Base-by-base conservation (phyloP, 192 early-diverging fungal species). In the Backusella sp. region DNA sequence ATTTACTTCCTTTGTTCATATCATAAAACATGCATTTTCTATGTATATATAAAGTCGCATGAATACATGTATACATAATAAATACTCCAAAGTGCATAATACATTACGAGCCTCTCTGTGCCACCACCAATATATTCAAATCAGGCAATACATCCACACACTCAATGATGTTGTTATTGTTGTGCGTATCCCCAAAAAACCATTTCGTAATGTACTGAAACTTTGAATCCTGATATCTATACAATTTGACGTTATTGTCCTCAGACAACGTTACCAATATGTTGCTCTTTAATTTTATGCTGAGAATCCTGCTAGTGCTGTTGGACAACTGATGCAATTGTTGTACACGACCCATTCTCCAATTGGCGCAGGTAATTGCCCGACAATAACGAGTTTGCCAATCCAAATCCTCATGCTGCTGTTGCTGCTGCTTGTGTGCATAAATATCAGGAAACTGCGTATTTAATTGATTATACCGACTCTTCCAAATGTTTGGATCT, bases 11-110 rank as follows among this genome's bases (percentile, higher is more conserved):
- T 37, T 66, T 68, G n/a, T 67, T 74, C 7, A 81, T 77, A 56
- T 81, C 80, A 68, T 81, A 81, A 74, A 81, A 81, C 21, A 76
- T 62, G 26, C 76, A 81, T 59, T 77, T 81, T 67, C 80, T 81
- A 77, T 0, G 68, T 66, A 35, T 36, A 74, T 70, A 21, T 21
- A 44, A 46, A n/a, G 19, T n/a, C 46, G 46, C 46, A 49, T 49
- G 46, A 49, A 41, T 74, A 52, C 4, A 72, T 15, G 52, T 71
- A n/a, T 30, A 44, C 11, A 9, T 28, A 32, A 32, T 32, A 19
- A 8, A 34, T 17, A n/a, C 30, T 72, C 5, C 4, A 15, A 9
- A 36, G 28, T n/a, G 8, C 1, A 68, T 17, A 35, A 73, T 9
- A 74, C 80, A 49, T 75, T 77, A 81, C 80, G 80, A 81, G 73